Evolutionary conservation across 2,329 filamentous ascomycete species (phyloP).

Genomic region (Thelonectria olida): DNA sequence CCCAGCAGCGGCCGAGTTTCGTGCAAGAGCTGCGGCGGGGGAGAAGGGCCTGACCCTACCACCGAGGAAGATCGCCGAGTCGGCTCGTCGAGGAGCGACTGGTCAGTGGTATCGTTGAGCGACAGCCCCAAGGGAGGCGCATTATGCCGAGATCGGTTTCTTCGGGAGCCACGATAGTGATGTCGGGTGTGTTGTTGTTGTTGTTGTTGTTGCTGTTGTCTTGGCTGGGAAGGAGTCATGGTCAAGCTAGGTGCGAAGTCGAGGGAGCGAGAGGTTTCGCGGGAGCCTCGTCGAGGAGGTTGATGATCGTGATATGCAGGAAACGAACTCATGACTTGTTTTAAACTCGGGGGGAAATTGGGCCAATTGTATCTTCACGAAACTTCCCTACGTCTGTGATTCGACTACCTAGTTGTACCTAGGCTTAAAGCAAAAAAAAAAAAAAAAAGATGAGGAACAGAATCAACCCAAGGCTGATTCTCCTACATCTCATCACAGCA

Average conservation of each 20-base stretch:
- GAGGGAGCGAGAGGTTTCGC: slow-evolving; percentile 4
- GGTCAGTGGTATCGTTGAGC: too few relatives aligned
- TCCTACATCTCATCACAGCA: neutral
- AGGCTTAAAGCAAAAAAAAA: too few relatives aligned
- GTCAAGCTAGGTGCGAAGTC: neutral
- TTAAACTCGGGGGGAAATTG: neutral
- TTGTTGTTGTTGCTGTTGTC: neutral
- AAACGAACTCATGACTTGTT: slow-evolving; percentile 6
- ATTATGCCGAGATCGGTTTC: too few relatives aligned
- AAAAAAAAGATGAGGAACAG: too few relatives aligned
- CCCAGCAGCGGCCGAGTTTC: neutral
- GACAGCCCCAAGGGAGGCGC: too few relatives aligned
- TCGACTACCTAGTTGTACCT: neutral
- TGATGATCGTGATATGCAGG: neutral
- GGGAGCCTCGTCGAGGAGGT: neutral
- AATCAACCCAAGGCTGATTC: too few relatives aligned
- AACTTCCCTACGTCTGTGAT: neutral
- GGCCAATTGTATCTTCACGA: neutral
- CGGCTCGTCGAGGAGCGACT: too few relatives aligned
- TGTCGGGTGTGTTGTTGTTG: too few relatives aligned
- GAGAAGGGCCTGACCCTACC: too few relatives aligned
- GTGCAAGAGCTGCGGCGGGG: neutral
- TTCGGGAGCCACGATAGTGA: too few relatives aligned
- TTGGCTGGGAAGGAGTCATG: neutral
- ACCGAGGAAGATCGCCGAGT: too few relatives aligned